Conservation (phyloP, 768 basidiomycete genomes). For the Tubosaeta sp. region DNA sequence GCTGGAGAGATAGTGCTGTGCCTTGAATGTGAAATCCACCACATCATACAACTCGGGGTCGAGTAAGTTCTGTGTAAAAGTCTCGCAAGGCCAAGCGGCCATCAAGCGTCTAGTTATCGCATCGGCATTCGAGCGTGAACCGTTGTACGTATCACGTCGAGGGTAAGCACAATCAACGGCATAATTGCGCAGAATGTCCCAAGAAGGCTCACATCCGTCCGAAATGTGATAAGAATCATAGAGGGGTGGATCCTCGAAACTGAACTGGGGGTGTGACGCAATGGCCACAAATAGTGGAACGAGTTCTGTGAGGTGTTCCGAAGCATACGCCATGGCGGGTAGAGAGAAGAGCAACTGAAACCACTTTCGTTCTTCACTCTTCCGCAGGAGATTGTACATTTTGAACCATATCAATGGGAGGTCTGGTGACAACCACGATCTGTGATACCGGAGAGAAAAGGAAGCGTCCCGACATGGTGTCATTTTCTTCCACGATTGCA, state of each 20-base stretch:
- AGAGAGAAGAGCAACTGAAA: conserved; percentile 27
- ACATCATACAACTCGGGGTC: background rate
- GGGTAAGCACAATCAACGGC: background rate
- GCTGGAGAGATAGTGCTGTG: background rate
- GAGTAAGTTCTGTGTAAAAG: background rate
- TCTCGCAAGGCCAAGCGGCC: background rate
- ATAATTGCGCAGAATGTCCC: background rate
- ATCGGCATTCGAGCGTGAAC: background rate
- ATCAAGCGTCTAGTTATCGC: background rate
- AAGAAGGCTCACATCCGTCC: background rate
- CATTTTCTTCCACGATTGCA: conserved; percentile 3
- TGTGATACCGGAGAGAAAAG: conserved; percentile 28
- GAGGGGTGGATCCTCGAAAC: conserved; percentile 7
- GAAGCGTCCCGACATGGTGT: conserved; percentile 38
- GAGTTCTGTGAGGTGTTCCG: conserved; percentile 6
- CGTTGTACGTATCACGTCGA: background rate
- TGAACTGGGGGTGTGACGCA: conserved; percentile 13
- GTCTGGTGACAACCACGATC: conserved; percentile 21
- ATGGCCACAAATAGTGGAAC: conserved; percentile 31
- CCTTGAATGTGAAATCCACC: background rate
- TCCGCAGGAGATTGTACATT: conserved; percentile 22
- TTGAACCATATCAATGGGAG: conserved; percentile 22
- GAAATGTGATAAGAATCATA: conserved; percentile 7
- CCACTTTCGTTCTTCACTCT: conserved; percentile 1
- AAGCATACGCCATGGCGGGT: conserved; percentile 27